Evolutionary conservation across 2,329 filamentous ascomycete genomes (phyloP).

Genomic region (Botryotinia convoluta): DNA sequence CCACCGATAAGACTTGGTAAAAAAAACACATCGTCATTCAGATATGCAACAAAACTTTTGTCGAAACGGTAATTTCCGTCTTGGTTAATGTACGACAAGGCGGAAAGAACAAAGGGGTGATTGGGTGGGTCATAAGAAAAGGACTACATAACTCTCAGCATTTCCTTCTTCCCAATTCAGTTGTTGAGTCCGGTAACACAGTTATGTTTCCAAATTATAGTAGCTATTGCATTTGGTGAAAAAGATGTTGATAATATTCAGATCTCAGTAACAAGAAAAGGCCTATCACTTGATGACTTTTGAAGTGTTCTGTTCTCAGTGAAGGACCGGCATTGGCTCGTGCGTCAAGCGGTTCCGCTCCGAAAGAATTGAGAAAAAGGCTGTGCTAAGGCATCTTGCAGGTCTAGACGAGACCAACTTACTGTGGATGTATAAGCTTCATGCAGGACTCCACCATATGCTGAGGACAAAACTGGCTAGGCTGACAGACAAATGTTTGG

Average conservation of each 20-base stretch:
- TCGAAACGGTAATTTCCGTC: conserved; percentile 10
- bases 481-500: background rate
- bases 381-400: conserved; percentile 9
- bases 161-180: background rate
- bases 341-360: conserved; percentile 7
- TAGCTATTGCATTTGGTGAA: background rate
- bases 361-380: conserved; percentile 4
- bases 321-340: conserved; percentile 13
- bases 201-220: background rate
- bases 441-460: conserved; percentile 3
- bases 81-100: conserved; percentile 4
- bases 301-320: background rate
- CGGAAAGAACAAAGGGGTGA: conserved; percentile 8
- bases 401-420: background rate
- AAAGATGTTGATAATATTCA: background rate
- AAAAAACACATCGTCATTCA: conserved; percentile 22
- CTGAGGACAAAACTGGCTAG: background rate
- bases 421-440: conserved; percentile 10
- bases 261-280: background rate
- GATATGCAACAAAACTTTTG: conserved; percentile 22
- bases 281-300: conserved; percentile 15
- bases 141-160: background rate
- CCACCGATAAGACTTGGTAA: conserved; percentile 20
- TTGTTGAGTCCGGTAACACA: background rate
- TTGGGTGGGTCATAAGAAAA: background rate